A percentile compares a stretch with the other conserved stretches of the same genome.
Evolutionary conservation across 2,329 filamentous ascomycete genomes (phyloP).

Genomic region (Colletotrichum salicis): DNA sequence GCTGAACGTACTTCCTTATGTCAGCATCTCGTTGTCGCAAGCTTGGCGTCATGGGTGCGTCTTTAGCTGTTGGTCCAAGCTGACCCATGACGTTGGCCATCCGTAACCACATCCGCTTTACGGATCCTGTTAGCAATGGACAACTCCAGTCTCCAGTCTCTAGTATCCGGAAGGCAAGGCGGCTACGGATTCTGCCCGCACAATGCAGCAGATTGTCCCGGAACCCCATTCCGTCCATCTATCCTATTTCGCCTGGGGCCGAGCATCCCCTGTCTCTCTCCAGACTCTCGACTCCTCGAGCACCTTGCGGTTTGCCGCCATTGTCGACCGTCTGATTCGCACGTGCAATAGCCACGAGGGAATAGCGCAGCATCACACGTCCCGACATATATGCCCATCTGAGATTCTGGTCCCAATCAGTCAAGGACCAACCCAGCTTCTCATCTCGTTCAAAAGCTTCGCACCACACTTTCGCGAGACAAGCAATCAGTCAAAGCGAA

Average conservation of each 20-base stretch:
- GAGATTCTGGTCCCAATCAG: neutral
- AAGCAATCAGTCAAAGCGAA: neutral
- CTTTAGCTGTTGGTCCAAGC: constrained; percentile 5
- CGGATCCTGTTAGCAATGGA: constrained; percentile 9
- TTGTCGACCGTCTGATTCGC: constrained; percentile 1
- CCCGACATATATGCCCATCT: constrained; percentile 6
- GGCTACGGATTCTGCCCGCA: neutral
- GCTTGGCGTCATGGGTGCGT: constrained; percentile 23
- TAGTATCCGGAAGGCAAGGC: neutral
- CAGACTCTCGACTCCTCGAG: neutral
- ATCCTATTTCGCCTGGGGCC: neutral
- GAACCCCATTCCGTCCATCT: neutral
- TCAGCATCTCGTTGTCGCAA: constrained; percentile 7
- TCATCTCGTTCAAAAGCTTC: constrained; percentile 17
- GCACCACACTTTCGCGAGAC: constrained; percentile 5
- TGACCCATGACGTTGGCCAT: constrained; percentile 23
- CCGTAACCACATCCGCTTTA: constrained; percentile 11
- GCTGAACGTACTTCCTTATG: neutral
- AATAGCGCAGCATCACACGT: neutral
- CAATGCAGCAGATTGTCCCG: neutral
- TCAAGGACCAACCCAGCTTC: constrained; percentile 18
- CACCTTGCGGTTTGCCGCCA: neutral
- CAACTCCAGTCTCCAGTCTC: neutral
- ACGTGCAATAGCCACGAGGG: constrained; percentile 1
- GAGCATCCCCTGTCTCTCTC: constrained; percentile 9